Evolutionary conservation across 2,329 filamentous ascomycete genomes (phyloP).

Genomic region (Verticillium dahliae): DNA sequence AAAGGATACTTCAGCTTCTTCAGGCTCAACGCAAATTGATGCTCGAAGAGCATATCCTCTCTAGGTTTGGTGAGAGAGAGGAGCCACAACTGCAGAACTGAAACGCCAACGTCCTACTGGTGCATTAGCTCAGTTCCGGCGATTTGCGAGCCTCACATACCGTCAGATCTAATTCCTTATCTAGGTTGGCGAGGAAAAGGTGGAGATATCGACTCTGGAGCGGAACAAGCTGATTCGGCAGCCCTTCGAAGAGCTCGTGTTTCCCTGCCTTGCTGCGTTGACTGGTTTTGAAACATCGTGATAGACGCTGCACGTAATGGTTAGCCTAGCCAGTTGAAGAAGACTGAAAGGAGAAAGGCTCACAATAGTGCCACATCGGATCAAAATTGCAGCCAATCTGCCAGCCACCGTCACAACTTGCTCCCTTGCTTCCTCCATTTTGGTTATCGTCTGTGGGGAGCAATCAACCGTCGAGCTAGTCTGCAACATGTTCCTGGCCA

Average conservation of each 20-base stretch:
- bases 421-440: conserved; percentile 29
- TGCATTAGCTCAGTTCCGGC: conserved; percentile 1
- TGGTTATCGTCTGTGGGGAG: not conserved
- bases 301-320: conserved; percentile 23
- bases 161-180: conserved; percentile 40
- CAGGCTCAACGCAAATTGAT: conserved; percentile 40
- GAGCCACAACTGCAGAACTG: conserved; percentile 45
- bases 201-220: conserved; percentile 37
- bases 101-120: conserved; percentile 31
- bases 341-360: conserved; percentile 12
- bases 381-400: conserved; percentile 36
- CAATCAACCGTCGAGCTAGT: conserved; percentile 7
- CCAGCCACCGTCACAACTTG: conserved; percentile 38
- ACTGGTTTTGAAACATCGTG: conserved; percentile 33
- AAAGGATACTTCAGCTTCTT: conserved; percentile 33
- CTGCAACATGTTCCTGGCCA: conserved; percentile 33
- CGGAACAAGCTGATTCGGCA: conserved; percentile 30
- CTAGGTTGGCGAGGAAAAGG: conserved; percentile 44
- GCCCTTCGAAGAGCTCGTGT: conserved; percentile 41
- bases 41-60: conserved; percentile 39
- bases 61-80: conserved; percentile 44
- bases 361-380: conserved; percentile 35
- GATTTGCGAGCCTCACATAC: conserved; percentile 11
- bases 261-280: conserved; percentile 23
- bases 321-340: not conserved